These are phyloP conservation scores for Blastobotrys aristatus DNA, from an alignment of 1,139 yeast species.

Conservation along the genomic window DNA sequence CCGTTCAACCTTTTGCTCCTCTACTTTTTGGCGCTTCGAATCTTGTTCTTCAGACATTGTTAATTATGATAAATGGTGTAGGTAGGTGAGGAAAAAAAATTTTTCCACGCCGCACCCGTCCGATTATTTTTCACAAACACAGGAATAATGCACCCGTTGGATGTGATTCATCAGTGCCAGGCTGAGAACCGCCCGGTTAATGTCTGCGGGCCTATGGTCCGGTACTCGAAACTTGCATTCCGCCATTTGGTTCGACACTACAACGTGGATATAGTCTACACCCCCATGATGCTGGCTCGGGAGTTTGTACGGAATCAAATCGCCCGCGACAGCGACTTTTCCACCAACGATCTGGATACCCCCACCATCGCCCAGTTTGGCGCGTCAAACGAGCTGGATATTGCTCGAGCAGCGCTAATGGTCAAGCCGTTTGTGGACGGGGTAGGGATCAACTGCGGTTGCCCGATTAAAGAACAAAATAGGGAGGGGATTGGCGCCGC, in stretches of 20 bases:
- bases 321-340: conserved; percentile 80
- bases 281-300: conserved; percentile 94
- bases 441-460: conserved; percentile 92
- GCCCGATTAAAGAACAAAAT: conserved; percentile 93
- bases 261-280: conserved; percentile 75
- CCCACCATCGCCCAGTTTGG: conserved; percentile 90
- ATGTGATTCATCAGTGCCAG: conserved; percentile 45
- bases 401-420: conserved; percentile 79
- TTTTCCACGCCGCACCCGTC: not conserved
- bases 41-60: conserved; percentile 6
- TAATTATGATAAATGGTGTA: too few species aligned
- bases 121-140: not conserved
- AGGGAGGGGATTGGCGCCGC: conserved; percentile 98
- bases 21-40: conserved; percentile 5
- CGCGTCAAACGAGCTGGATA: conserved; percentile 78
- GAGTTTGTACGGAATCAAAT: conserved; percentile 83
- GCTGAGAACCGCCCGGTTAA: conserved; percentile 55
- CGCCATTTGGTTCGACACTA: conserved; percentile 73
- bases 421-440: conserved; percentile 91
- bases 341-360: conserved; percentile 64
- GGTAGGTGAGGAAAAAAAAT: conserved; percentile 8
- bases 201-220: conserved; percentile 95
- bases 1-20: conserved; percentile 12
- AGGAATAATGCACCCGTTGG: conserved; percentile 40
- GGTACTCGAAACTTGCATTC: conserved; percentile 91